Evolutionary conservation across 768 basidiomycete genomes (phyloP).

Genomic region (Antrodiella citrinella): DNA sequence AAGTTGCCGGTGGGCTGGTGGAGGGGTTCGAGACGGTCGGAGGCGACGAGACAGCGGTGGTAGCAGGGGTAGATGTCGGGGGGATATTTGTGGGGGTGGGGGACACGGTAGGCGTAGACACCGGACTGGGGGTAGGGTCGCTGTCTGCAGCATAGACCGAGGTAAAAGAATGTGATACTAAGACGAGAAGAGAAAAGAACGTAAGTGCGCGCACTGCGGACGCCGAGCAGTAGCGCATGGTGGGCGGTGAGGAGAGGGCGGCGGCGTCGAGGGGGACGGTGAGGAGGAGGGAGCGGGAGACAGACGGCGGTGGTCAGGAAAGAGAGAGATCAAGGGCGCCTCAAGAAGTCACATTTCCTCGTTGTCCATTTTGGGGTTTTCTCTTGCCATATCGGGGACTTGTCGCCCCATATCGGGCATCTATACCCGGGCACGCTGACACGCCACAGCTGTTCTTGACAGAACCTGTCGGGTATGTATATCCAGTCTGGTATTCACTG

Average conservation of each 20-base stretch:
- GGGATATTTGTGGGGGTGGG: conserved; percentile 4
- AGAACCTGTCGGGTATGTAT: not conserved
- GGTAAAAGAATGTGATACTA: conserved; percentile 22
- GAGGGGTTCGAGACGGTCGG: conserved; percentile 8
- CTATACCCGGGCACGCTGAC: too few relatives aligned
- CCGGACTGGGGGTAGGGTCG: not conserved
- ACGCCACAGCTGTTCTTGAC: not conserved
- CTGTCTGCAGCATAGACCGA: conserved; percentile 11
- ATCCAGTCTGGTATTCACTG: not conserved
- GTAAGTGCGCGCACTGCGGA: conserved; percentile 22
- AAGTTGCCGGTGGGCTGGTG: not conserved
- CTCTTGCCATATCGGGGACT: not conserved
- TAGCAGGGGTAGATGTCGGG: conserved; percentile 1
- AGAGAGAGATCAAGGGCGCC: too few relatives aligned
- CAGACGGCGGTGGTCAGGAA: conserved; percentile 14
- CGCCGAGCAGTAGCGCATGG: conserved; percentile 21
- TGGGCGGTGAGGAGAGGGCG: conserved; percentile 9
- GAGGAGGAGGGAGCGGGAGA: conserved; percentile 7
- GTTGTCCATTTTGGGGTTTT: not conserved
- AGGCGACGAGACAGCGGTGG: conserved; percentile 8
- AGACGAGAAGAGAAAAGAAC: conserved; percentile 24
- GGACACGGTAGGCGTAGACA: not conserved
- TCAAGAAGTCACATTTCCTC: too few relatives aligned
- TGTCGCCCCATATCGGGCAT: not conserved
- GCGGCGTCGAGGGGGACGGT: not conserved